Conservation (phyloP, 2,329 filamentous ascomycete genomes). For the Talaromyces marneffei region DNA sequence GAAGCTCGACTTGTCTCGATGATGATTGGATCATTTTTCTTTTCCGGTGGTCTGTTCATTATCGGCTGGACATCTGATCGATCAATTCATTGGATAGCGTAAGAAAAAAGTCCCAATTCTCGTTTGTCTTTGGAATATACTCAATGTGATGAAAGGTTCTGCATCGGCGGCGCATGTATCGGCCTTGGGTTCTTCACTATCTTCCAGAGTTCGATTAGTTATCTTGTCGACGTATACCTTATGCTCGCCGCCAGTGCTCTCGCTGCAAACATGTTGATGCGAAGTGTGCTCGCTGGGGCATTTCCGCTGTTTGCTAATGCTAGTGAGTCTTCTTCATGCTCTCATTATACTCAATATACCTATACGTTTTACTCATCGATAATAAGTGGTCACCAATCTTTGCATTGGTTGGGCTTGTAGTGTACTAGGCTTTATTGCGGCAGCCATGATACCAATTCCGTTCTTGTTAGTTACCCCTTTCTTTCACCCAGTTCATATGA, state of each 20-base stretch:
- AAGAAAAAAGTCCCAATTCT: not conserved
- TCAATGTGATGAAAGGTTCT: not conserved
- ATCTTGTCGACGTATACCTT: not conserved
- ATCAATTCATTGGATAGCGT: slow-evolving; percentile 4
- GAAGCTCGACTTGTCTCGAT: slow-evolving; percentile 25
- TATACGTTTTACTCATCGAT: not conserved
- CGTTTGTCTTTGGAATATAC: no score
- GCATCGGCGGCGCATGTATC: not conserved
- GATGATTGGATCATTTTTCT: slow-evolving; percentile 16
- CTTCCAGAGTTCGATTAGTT: slow-evolving; percentile 1
- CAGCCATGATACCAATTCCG: slow-evolving; percentile 6
- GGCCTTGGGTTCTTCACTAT: slow-evolving; percentile 6
- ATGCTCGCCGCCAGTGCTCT: slow-evolving; percentile 5
- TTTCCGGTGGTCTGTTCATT: slow-evolving; percentile 7
- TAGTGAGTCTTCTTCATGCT: not conserved
- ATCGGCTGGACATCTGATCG: slow-evolving; percentile 8
- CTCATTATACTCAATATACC: not conserved
- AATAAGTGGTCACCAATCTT: slow-evolving; percentile 1
- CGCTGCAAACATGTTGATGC: slow-evolving; percentile 6
- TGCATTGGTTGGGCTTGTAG: slow-evolving; percentile 5
- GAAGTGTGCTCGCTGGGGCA: not conserved
- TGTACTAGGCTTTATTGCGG: not conserved
- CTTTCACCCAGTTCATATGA: not conserved
- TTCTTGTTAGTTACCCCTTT: not conserved
- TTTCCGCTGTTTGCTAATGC: slow-evolving; percentile 4